Evolutionary conservation across 345 rosid genomes (phyloP).

Genomic region (Camelina sativa): DNA sequence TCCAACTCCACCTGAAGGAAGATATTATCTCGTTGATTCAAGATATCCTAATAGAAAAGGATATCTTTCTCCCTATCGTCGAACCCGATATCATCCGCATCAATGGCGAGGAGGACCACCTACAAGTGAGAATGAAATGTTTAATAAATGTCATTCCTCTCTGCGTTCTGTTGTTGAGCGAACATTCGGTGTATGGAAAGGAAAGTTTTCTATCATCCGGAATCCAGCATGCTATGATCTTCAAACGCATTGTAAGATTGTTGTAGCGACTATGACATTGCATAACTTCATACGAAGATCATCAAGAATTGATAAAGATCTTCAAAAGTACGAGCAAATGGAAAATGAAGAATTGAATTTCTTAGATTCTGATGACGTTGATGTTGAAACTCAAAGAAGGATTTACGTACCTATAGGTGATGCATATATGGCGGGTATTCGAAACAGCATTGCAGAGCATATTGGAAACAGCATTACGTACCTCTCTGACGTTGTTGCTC

Average conservation of each 20-base stretch:
- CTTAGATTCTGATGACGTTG: too few relatives aligned
- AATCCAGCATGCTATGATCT: too few relatives aligned
- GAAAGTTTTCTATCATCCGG: too few relatives aligned
- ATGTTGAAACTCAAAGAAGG: not conserved
- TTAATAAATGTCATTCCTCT: too few relatives aligned
- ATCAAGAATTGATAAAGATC: not conserved
- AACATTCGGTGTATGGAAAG: too few relatives aligned
- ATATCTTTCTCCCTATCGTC: not conserved
- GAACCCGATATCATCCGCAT: not conserved
- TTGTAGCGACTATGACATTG: not conserved
- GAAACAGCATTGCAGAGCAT: not conserved
- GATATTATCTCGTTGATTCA: not conserved
- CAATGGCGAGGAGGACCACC: not conserved
- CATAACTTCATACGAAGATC: not conserved
- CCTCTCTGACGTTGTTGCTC: too few relatives aligned
- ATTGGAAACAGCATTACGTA: too few relatives aligned
- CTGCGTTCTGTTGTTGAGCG: too few relatives aligned
- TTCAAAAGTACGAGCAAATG: constrained; percentile 1
- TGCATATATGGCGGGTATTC: not conserved
- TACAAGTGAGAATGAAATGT: not conserved
- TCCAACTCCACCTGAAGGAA: not conserved
- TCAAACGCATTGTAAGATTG: too few relatives aligned
- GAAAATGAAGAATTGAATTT: not conserved
- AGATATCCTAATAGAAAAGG: not conserved
- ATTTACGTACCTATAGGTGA: not conserved